Percentiles rank a stretch among this genome's conserved stretches.
These are phyloP conservation scores for Didymella segeticola DNA, from an alignment of 2,329 filamentous ascomycete genomes.

Conservation along the genomic window DNA sequence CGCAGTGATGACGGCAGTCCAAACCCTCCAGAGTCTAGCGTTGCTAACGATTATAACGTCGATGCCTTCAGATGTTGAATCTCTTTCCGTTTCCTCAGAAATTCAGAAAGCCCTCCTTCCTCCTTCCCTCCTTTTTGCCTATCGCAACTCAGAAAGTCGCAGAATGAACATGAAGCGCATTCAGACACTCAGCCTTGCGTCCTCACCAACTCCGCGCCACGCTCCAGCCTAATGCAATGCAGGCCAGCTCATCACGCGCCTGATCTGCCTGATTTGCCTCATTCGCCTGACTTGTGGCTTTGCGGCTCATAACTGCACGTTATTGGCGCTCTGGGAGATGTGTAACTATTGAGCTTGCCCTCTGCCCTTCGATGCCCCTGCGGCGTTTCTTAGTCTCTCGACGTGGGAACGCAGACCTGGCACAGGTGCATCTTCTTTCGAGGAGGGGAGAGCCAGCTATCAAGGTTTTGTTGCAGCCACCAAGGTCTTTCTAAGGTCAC, in stretches of 20 bases:
- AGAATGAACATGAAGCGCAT: neutral
- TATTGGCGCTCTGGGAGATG: neutral
- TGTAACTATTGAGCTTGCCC: neutral
- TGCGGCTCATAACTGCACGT: neutral
- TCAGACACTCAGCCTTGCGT: neutral
- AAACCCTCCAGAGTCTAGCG: neutral
- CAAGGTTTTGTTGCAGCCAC: too few relatives aligned
- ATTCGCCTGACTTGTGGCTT: neutral
- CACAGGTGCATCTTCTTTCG: too few relatives aligned
- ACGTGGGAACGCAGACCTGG: too few relatives aligned
- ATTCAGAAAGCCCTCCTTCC: too few relatives aligned
- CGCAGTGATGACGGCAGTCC: neutral
- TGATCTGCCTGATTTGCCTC: neutral
- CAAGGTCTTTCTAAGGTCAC: too few relatives aligned
- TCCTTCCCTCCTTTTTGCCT: too few relatives aligned
- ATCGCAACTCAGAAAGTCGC: too few relatives aligned
- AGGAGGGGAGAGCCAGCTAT: too few relatives aligned
- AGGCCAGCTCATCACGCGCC: neutral
- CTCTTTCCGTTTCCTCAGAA: too few relatives aligned
- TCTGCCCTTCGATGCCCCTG: neutral
- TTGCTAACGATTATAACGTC: too few relatives aligned
- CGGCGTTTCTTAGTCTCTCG: too few relatives aligned
- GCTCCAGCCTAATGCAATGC: neutral
- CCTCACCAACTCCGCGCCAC: neutral
- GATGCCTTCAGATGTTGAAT: too few relatives aligned